Conservation (phyloP, 345 rosid genomes). For the Eucalyptus urophylla region DNA sequence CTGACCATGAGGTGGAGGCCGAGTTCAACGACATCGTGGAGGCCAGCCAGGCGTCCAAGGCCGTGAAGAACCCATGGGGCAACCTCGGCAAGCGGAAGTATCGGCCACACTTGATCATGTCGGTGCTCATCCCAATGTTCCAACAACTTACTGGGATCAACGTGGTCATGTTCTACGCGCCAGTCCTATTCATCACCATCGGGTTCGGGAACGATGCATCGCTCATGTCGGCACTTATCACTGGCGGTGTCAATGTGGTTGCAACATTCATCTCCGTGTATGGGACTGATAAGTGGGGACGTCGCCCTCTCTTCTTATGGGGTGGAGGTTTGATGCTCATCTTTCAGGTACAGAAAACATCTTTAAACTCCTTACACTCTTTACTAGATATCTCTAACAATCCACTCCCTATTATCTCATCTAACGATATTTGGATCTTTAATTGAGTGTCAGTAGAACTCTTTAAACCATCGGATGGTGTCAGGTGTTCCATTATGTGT, state of each 20-base stretch:
- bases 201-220: conserved; percentile 9
- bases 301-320: conserved; percentile 1
- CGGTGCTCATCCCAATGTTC: conserved; percentile 16
- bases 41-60: conserved; percentile 11
- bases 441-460: background rate
- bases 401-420: background rate
- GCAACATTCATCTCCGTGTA: background rate
- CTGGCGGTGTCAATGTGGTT: background rate
- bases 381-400: background rate
- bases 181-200: conserved; percentile 31
- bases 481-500: background rate
- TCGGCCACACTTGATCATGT: conserved; percentile 10
- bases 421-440: background rate
- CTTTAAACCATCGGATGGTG: background rate
- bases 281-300: background rate
- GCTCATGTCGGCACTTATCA: conserved; percentile 24
- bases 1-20: conserved; percentile 3
- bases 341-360: background rate
- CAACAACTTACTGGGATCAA: conserved; percentile 43
- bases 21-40: conserved; percentile 12
- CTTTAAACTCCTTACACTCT: background rate
- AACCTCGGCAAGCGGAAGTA: conserved; percentile 4
- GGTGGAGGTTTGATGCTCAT: conserved; percentile 1
- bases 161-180: conserved; percentile 37
- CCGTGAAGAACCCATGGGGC: conserved; percentile 13